Base-by-base conservation (phyloP, 2,329 filamentous ascomycete genomes). In the Neonectria magnoliae region DNA sequence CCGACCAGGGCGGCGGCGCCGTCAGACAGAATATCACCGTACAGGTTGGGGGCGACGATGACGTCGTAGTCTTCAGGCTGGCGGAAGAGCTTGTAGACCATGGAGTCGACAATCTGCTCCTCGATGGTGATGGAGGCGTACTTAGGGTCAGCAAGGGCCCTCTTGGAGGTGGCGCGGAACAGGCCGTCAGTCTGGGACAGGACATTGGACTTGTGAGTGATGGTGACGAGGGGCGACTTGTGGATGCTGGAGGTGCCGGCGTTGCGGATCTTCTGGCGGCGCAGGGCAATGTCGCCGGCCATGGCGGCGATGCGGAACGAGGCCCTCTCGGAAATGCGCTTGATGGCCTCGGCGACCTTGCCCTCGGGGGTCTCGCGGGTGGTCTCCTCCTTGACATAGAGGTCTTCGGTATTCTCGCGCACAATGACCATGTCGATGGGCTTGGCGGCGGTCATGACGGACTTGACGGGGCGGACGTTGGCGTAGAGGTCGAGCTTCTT, bases 41-140 rank as follows among this genome's bases (percentile, higher is more conserved):
- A 98, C 66, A 99, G 87, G 83, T 98, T 98, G 57, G 95, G 96
- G 9, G 95, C 96, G 51, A 99, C 96, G 73, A 99, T 97, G 71
- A 98, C 95, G 79, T 99, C 96, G 88, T 98, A 99, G 76, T 91
- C 91, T 76, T 91, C 87, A 47, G 96, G 96, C 82, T 98, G 93
- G 67, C 95, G 93, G 90, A 98, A 98, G 62, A 99, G 91, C 86
- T 98, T 98, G 89, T 98, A 98, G 63, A 98, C 94, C 96, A 99
- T 99, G 67, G 91, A 95, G 82, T 99, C 96, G 68, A 99, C 95
- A 73, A 99, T 99, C 84, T 99, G 96, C 86, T 98, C 96, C 81
- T 98, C 96, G 59, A 98, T 85, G 45, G 82, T 82, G 58, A 97
- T 83, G 55, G 80, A 81, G 65, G 72, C 80, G 83, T 93, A 98